Evolutionary conservation across 176 grass and related monocot species (phyloP).

Genomic region (Bolboschoenus planiculmis): DNA sequence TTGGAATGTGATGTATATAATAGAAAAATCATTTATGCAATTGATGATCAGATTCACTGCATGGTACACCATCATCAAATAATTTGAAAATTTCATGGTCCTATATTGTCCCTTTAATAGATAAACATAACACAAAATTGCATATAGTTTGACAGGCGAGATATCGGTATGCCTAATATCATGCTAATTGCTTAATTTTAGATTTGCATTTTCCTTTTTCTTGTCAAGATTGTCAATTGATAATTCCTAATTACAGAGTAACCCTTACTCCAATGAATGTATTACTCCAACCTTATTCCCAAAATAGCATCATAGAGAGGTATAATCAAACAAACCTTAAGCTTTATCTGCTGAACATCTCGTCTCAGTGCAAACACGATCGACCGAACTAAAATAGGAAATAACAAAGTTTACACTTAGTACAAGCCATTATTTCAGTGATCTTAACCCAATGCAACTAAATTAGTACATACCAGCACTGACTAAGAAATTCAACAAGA

Average conservation of each 20-base stretch:
- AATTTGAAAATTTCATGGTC: too few relatives aligned
- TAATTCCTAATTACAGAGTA: neutral
- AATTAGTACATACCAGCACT: slow-evolving; percentile 51
- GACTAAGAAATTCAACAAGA: slow-evolving; percentile 80
- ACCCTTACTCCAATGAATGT: neutral
- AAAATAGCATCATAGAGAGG: slow-evolving; percentile 10
- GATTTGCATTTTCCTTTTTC: neutral
- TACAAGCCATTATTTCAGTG: neutral
- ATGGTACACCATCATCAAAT: neutral
- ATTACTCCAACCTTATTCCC: neutral
- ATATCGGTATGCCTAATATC: neutral
- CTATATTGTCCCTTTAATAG: neutral
- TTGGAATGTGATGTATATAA: neutral
- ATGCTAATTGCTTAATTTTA: neutral
- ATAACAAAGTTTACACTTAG: slow-evolving; percentile 19
- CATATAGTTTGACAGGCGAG: neutral
- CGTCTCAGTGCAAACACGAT: slow-evolving; percentile 51
- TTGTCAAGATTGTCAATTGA: neutral
- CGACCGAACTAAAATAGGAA: slow-evolving; percentile 41
- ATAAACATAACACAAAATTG: neutral
- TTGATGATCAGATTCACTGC: neutral
- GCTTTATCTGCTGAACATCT: slow-evolving; percentile 57
- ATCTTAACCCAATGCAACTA: neutral
- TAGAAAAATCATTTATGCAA: neutral
- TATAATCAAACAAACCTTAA: slow-evolving; percentile 39